Base-by-base conservation (phyloP, 305 asterid species). In the Fraxinus xanthoxyloides region DNA sequence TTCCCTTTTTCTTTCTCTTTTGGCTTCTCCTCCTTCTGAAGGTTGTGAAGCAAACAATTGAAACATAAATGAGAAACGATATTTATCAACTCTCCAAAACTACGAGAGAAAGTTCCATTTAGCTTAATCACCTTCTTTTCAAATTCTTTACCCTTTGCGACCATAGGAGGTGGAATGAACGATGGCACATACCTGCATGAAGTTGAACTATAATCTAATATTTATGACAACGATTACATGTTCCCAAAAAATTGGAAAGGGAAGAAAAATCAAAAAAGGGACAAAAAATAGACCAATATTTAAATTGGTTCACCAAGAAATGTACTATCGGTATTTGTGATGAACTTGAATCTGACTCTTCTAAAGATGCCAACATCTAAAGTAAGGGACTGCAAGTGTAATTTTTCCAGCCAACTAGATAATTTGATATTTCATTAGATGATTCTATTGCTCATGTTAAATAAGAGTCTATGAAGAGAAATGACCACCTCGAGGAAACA, bases 161-260 rank as follows among this genome's bases (percentile, higher is more conserved):
- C 97, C 94, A 92, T 85, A 83, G 98, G 95, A 84, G 99, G 99
- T 31, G 99, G 98, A 84, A 94, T 86, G 88, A 95, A 95, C 81
- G 98, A 95, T 32, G 98, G 98, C 35, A 95, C 98, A 89, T 95
- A 95, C 98, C 99, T 95, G 99, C 93, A 92, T 82, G 84, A 88
- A 82, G 69, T 85, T 87, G 82, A 85, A 87, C 84, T 81, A 84
- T 86, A 88, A 88, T 93, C 92, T 90, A 90, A 85, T 80, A 89
- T 89, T 78, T 84, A 82, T 78, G 85, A 87, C 74, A 82, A 77
- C 63, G 77, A 87, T 76, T 85, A 86, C 86, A 73, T 61, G 59
- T 79, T 78, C 78, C 40, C 80, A 81, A 87, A 48, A 38, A 85
- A 82, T 1, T 26, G 75, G 23, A 30, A 38, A 28, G 10, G 23